A percentile compares a stretch with the other conserved stretches of the same genome.
Conservation (phyloP, 2,329 filamentous ascomycete species). For the Hypoxylon sp. region DNA sequence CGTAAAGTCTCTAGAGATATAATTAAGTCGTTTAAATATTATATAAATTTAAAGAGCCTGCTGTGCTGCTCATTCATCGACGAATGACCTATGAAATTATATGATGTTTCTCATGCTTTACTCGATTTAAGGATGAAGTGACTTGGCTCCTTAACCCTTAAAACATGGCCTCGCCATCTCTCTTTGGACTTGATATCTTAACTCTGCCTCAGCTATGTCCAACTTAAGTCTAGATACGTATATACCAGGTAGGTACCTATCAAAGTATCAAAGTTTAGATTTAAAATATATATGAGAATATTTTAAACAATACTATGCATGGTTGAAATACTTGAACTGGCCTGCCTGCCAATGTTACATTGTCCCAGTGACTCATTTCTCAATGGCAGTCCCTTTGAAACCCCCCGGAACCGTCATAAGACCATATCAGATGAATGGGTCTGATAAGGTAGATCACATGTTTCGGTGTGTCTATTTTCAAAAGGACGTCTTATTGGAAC, state of each 20-base stretch:
- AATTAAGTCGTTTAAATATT: too few relatives aligned
- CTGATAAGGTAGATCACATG: not conserved
- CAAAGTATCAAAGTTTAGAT: too few relatives aligned
- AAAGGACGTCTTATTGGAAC: not conserved
- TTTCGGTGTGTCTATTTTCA: not conserved
- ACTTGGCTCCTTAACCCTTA: not conserved
- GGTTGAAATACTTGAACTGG: not conserved
- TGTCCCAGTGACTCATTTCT: slow-evolving; percentile 7
- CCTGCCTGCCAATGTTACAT: not conserved
- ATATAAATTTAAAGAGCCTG: too few relatives aligned
- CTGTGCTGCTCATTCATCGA: too few relatives aligned
- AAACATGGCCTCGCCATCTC: not conserved
- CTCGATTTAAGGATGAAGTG: not conserved
- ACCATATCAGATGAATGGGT: not conserved
- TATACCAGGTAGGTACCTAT: too few relatives aligned
- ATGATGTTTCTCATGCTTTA: too few relatives aligned
- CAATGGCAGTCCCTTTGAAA: not conserved
- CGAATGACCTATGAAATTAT: too few relatives aligned
- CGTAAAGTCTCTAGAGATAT: too few relatives aligned
- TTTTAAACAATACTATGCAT: not conserved
- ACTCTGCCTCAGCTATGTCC: not conserved
- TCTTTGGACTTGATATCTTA: not conserved
- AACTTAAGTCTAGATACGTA: too few relatives aligned
- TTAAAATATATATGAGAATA: not conserved
- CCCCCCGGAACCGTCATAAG: not conserved